phyloP scores from a whole-genome alignment of 2,329 filamentous ascomycete genomes.

The Aureobasidium pullulans region DNA sequence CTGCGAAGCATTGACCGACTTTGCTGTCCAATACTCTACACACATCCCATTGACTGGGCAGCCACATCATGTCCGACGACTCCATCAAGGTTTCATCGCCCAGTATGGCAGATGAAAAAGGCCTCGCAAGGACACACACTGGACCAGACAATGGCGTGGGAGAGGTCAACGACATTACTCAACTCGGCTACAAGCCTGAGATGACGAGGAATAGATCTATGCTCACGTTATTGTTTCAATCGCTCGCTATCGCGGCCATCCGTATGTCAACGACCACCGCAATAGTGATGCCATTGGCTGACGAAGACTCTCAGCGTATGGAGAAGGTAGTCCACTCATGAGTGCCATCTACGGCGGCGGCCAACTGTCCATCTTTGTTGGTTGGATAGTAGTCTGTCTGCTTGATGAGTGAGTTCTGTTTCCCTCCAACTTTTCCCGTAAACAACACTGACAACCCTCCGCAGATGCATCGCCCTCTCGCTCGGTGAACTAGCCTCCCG shows the following conservation, averaged over 20 bases:
- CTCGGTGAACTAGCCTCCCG: slow-evolving; percentile 67
- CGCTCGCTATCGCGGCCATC: slow-evolving; percentile 53
- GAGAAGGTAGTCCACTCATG: slow-evolving; percentile 24
- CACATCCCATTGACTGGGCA: not conserved
- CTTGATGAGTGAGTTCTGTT: slow-evolving; percentile 50
- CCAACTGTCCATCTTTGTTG: slow-evolving; percentile 63
- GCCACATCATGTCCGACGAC: not conserved
- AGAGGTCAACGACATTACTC: slow-evolving; percentile 8
- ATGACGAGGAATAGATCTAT: slow-evolving; percentile 53
- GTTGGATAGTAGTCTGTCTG: slow-evolving; percentile 58
- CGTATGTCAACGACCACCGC: slow-evolving; percentile 19
- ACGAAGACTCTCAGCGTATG: slow-evolving; percentile 10
- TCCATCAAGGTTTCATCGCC: not conserved
- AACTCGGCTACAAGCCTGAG: slow-evolving; percentile 49
- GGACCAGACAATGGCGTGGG: not conserved
- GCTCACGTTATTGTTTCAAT: slow-evolving; percentile 54
- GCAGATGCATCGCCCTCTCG: slow-evolving; percentile 53
- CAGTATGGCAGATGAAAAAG: slow-evolving; percentile 2
- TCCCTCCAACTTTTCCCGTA: not conserved
- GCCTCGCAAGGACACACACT: not conserved
- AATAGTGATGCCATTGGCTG: too few species aligned
- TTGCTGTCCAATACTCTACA: not conserved
- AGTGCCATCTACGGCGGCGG: slow-evolving; percentile 54
- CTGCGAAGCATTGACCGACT: not conserved
- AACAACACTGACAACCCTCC: not conserved